These are phyloP conservation scores for Forsythia viridissima DNA, from an alignment of 257 asterid genomes.

Conservation along the genomic window DNA sequence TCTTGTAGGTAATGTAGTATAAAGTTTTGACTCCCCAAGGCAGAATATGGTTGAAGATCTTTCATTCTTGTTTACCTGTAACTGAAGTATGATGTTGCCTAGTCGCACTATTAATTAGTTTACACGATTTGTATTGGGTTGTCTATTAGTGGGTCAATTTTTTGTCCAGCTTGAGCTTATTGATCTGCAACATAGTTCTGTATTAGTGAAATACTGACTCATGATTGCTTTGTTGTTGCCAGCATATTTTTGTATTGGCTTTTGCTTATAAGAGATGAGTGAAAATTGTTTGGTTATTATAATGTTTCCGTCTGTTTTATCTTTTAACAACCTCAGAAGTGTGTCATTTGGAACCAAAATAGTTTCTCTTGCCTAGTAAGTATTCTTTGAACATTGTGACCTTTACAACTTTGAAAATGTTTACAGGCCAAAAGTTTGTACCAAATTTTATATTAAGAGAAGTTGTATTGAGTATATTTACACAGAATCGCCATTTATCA, in stretches of 20 bases:
- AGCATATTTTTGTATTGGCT: conserved; percentile 30
- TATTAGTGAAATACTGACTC: conserved; percentile 21
- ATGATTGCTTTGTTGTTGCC: conserved; percentile 25
- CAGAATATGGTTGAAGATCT: conserved; percentile 10
- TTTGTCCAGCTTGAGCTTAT: conserved; percentile 27
- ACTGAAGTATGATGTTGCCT: conserved; percentile 38
- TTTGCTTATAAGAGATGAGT: conserved; percentile 23
- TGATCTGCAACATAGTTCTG: conserved; percentile 26
- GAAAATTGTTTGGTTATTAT: conserved; percentile 12
- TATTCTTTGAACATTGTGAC: neutral
- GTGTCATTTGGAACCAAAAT: neutral
- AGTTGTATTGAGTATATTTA: neutral
- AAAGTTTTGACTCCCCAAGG: neutral
- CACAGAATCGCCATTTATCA: no score
- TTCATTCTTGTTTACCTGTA: conserved; percentile 29
- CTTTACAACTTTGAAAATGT: neutral
- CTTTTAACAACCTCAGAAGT: neutral
- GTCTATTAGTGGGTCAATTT: conserved; percentile 32
- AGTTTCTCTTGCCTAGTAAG: no score
- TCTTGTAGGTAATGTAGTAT: conserved; percentile 29
- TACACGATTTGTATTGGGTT: conserved; percentile 29
- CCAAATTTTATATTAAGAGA: neutral
- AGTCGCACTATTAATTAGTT: conserved; percentile 25
- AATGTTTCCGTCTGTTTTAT: neutral
- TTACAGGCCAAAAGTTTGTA: neutral